Conservation (phyloP, 768 basidiomycete species). For the Lyophyllum semitale region DNA sequence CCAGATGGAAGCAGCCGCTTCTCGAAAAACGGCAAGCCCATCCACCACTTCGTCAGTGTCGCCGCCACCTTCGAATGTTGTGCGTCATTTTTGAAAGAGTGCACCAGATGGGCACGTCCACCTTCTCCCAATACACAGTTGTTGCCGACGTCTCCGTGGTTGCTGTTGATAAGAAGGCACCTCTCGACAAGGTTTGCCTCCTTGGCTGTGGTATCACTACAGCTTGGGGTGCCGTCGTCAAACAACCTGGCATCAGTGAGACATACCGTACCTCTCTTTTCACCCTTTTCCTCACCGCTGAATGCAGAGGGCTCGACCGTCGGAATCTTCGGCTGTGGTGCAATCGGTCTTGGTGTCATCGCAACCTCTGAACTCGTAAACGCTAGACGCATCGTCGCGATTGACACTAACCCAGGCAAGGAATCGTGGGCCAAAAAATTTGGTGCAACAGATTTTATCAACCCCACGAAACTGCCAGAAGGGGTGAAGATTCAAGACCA, state of each 20-base stretch:
- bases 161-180: constrained; percentile 81
- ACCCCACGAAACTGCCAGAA: constrained; percentile 71
- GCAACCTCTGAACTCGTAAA: constrained; percentile 77
- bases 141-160: constrained; percentile 97
- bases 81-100: not conserved
- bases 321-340: constrained; percentile 95
- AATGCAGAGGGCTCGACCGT: constrained; percentile 76
- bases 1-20: constrained; percentile 89
- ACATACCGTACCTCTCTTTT: constrained; percentile 11
- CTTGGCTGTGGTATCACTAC: constrained; percentile 97
- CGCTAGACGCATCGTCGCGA: constrained; percentile 86
- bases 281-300: not conserved
- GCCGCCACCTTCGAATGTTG: not conserved
- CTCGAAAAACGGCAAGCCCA: constrained; percentile 81
- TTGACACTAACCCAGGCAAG: constrained; percentile 89
- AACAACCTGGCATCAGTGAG: constrained; percentile 85
- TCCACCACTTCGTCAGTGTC: constrained; percentile 85
- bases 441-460: constrained; percentile 94
- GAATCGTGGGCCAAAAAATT: constrained; percentile 89
- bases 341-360: constrained; percentile 93
- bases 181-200: constrained; percentile 94
- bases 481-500: constrained; percentile 88
- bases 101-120: constrained; percentile 95
- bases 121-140: constrained; percentile 99
- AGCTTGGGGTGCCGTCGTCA: constrained; percentile 95